Percentiles rank a stretch among this genome's conserved stretches.
Conservation (phyloP, 495 filamentous ascomycete species). For the Penicillium psychrofluorescens region DNA sequence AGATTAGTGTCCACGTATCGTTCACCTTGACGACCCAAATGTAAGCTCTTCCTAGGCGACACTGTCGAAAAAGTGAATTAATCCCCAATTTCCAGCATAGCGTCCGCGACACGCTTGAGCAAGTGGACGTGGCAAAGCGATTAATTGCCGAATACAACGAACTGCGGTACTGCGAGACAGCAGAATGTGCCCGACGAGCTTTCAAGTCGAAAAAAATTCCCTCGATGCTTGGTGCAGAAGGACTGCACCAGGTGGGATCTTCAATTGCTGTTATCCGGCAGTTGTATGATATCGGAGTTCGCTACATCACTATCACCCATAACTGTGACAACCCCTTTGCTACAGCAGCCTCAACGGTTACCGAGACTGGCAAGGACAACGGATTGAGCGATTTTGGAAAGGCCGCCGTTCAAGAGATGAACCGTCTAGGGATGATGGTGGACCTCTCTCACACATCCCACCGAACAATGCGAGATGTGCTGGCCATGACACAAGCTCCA, state of each 20-base stretch:
- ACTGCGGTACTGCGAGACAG: constrained; percentile 18
- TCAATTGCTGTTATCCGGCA: constrained; percentile 56
- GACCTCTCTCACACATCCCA: constrained; percentile 62
- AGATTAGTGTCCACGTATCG: constrained; percentile 43
- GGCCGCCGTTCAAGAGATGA: constrained; percentile 59
- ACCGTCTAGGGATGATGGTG: constrained; percentile 71
- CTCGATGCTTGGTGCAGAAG: constrained; percentile 9
- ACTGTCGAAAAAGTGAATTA: too few species aligned
- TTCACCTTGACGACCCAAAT: constrained; percentile 29
- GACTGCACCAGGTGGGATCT: constrained; percentile 6
- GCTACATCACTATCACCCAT: constrained; percentile 73
- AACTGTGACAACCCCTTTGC: constrained; percentile 79
- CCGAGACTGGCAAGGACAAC: constrained; percentile 2
- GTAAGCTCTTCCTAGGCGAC: too few species aligned
- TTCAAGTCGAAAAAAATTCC: constrained; percentile 26
- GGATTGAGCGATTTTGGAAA: constrained; percentile 1
- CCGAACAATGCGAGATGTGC: constrained; percentile 65
- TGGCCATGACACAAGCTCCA: constrained; percentile 54
- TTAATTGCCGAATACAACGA: constrained; percentile 40
- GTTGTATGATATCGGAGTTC: constrained; percentile 61
- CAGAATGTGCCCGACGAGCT: constrained; percentile 40
- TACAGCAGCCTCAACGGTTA: constrained; percentile 52
- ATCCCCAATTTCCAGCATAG: constrained; percentile 20
- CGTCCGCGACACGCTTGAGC: constrained; percentile 65
- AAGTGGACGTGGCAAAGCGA: constrained; percentile 65